Percentiles rank a stretch among this genome's conserved stretches.
Conservation (phyloP, 164 flowering plant genomes). For the Annona squamosa region DNA sequence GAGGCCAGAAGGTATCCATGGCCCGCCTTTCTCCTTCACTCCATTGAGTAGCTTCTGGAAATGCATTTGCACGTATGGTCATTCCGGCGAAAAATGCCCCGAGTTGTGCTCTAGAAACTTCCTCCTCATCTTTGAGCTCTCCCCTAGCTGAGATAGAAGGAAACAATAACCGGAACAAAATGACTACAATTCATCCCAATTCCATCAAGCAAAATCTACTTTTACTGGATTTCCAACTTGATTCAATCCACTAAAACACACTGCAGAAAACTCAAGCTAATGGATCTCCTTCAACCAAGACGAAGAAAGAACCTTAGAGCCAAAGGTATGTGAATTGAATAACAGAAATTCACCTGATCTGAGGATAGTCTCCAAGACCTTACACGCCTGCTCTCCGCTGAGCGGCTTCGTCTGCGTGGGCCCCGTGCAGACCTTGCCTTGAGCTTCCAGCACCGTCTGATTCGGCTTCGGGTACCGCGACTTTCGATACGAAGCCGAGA, state of each 20-base stretch:
- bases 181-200: neutral
- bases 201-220: neutral
- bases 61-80: constrained; percentile 91
- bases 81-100: constrained; percentile 96
- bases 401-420: constrained; percentile 91
- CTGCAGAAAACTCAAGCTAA: neutral
- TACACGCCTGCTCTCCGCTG: constrained; percentile 70
- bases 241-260: neutral
- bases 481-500: constrained; percentile 63
- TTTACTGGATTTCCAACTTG: neutral
- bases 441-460: constrained; percentile 88
- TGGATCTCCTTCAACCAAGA: neutral
- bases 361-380: constrained; percentile 74
- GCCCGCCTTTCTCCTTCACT: constrained; percentile 95
- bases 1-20: constrained; percentile 84
- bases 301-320: too few relatives aligned
- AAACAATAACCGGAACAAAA: neutral
- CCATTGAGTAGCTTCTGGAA: constrained; percentile 95
- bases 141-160: constrained; percentile 50
- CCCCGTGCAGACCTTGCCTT: constrained; percentile 90
- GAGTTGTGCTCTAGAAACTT: constrained; percentile 83
- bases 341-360: constrained; percentile 54
- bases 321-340: too few relatives aligned
- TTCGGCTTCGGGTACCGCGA: constrained; percentile 53
- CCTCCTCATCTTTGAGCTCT: constrained; percentile 77